Evolutionary conservation across 805 yeast species (phyloP), one percentile per base, ranked within the genome.

Genomic region (Grigorovia transvaalensis): DNA sequence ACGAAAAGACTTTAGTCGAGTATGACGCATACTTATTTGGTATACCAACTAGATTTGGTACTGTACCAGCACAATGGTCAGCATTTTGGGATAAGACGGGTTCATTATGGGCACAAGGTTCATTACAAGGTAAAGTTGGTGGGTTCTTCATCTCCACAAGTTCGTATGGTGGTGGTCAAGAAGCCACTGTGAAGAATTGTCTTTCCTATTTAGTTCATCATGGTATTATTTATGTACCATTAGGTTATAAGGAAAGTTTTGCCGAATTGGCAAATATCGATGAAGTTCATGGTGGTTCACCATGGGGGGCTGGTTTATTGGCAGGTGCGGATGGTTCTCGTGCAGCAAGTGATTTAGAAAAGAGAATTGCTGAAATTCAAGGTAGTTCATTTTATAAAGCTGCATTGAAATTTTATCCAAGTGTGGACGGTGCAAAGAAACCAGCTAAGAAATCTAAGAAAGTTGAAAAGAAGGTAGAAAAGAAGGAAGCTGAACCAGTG

Each of bases 291-390:
- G 96, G 96, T 58, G 86, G 86, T 53, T 80, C 90, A 23, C 80
- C 96, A 47, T 88, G 90, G 89, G 96, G 96, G 65, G 85, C 96
- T 45, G 96, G 96, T 60, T 72, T 87, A 46, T 74, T 77, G 60
- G 90, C 95, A 20, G 87, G 81, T 50, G 75, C 76, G 49, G 93
- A 85, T 63, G 95, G 95, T 50, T 78, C 86, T 7, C 80, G 95
- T 73, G 71, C 72, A 59, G 85, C 90, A 35, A 60, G 82, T 47
- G 76, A 71, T 18, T 71, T 84, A 53, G 96, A 88, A 69, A 71
- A 77, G 65, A 75, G 76, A 59, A 67, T 86, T 55, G 91, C 89
- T 38, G 63, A 66, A 49, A 71, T 71, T 54, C 96, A 88, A 73
- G 96, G 95, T 67, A 67, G 72, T 55, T 66, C 75, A 45, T 88